A percentile compares a stretch with the other conserved stretches of the same genome.
Conservation (phyloP, 352 stramenopile species). For the Pythium volutum region DNA sequence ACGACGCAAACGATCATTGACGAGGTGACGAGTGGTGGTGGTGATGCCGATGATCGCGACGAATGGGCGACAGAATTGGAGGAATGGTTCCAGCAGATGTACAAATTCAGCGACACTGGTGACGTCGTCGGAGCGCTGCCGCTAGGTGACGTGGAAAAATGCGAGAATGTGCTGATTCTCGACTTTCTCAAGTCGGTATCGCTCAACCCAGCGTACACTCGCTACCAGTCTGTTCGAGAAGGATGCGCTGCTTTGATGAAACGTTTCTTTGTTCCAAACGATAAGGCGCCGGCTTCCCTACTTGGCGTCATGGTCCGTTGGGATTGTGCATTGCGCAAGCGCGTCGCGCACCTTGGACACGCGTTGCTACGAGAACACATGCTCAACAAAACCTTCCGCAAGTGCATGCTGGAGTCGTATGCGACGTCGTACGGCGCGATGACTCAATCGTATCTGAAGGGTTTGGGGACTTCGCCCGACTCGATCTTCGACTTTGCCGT, state of each 20-base stretch:
- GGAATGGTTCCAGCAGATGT: slow-evolving; percentile 1
- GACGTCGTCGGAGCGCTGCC: background rate
- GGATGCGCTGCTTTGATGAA: slow-evolving; percentile 49
- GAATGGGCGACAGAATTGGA: slow-evolving; percentile 11
- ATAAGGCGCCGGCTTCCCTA: slow-evolving; percentile 31
- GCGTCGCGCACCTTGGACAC: slow-evolving; percentile 52
- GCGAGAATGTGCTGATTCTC: slow-evolving; percentile 18
- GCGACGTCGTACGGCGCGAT: slow-evolving; percentile 64
- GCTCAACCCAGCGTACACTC: slow-evolving; percentile 46
- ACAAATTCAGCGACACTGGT: slow-evolving; percentile 1
- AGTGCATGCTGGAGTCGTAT: slow-evolving; percentile 76
- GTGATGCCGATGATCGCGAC: background rate
- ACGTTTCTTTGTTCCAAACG: slow-evolving; percentile 34
- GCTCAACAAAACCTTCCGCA: slow-evolving; percentile 65
- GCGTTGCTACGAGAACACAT: slow-evolving; percentile 74
- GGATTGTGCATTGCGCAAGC: slow-evolving; percentile 65
- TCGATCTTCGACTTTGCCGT: slow-evolving; percentile 89
- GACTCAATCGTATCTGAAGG: slow-evolving; percentile 74
- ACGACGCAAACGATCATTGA: slow-evolving; percentile 9
- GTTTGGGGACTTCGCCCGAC: slow-evolving; percentile 77
- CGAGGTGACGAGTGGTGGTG: background rate
- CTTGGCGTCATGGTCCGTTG: slow-evolving; percentile 57
- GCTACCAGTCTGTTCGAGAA: slow-evolving; percentile 60
- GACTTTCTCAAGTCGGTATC: slow-evolving; percentile 34
- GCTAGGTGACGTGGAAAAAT: background rate